phyloP scores from a whole-genome alignment of 2,329 filamentous ascomycete genomes.

The Colletotrichum echinochloae region DNA sequence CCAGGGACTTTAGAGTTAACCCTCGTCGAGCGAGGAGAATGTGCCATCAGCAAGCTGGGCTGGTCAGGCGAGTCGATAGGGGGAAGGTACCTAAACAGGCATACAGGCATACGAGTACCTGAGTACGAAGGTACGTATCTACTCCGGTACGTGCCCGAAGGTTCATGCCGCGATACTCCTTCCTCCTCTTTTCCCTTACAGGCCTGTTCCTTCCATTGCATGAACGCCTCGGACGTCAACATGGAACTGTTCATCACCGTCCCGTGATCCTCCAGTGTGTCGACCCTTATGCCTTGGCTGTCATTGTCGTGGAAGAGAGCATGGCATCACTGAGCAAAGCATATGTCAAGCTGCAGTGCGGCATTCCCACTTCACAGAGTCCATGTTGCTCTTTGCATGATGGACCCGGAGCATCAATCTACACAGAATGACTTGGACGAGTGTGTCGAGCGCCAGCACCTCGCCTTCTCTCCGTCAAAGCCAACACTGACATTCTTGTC shows the following conservation, averaged over 20 bases:
- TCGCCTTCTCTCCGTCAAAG: not conserved
- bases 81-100: not conserved
- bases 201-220: conserved; percentile 9
- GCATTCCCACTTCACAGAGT: not conserved
- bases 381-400: not conserved
- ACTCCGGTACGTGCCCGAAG: too few relatives aligned
- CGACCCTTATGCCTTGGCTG: conserved; percentile 8
- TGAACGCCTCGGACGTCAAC: conserved; percentile 34
- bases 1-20: too few relatives aligned
- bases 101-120: not conserved
- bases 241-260: conserved; percentile 12
- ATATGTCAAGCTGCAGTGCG: not conserved
- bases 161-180: too few relatives aligned
- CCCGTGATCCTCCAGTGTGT: conserved; percentile 5
- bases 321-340: not conserved
- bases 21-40: too few relatives aligned
- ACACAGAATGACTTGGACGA: not conserved
- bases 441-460: not conserved
- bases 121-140: too few relatives aligned
- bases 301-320: not conserved
- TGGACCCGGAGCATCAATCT: not conserved
- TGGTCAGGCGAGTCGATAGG: too few relatives aligned
- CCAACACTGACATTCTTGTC: not conserved
- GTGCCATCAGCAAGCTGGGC: too few relatives aligned
- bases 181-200: not conserved